Base-by-base conservation (phyloP, 139 green algal genomes). In the Auxenochlorella protothecoides region DNA sequence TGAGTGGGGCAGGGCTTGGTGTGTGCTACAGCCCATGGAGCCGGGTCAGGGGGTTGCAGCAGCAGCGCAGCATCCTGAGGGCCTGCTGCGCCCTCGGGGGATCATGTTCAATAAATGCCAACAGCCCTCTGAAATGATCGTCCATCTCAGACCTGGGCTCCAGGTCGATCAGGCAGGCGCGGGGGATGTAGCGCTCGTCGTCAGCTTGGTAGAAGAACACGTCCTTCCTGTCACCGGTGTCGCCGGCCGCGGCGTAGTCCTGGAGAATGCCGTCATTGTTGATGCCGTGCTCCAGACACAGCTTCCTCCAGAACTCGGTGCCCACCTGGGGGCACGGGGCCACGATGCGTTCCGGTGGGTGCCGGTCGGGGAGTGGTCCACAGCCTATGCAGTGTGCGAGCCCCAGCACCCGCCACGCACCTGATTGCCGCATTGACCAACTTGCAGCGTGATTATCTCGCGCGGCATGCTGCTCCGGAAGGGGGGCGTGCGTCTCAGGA, bases 131-230 rank as follows among this genome's bases (percentile, higher is more conserved):
- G 14, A 68, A n/a, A 7, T 56, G 64, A 55, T 3, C 6, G 64
- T 2, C 3, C 63, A 7, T 55, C 0, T 10, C 60, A 14, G 69
- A 89, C 89, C 91, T 79, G 6, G 95, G 95, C 76, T 99, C 95
- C 8, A 99, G 84, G 74, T 99, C 95, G 3, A 99, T 78, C 52
- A 99, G 85, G 55, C 98, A 85, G 4, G 95, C 92, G 9, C 95
- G 83, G 0, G 95, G 95, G 7, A 98, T 90, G 76, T 98, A 99
- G 61, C 97, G 92, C 69, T 98, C 93, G 66, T 99, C 95, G 69
- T 99, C 95, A 51, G 95, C 95, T 59, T 99, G 95, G 77, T 99
- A 99, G 82, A 99, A 99, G 79, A 99, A 99, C 8, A 99, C 92
- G 68, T 99, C 95, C 68, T 98, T 99, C 12, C 95, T 81, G 79